phyloP scores from a whole-genome alignment of 371 early-diverging fungal genomes.

The Blyttiomyces sp. region DNA sequence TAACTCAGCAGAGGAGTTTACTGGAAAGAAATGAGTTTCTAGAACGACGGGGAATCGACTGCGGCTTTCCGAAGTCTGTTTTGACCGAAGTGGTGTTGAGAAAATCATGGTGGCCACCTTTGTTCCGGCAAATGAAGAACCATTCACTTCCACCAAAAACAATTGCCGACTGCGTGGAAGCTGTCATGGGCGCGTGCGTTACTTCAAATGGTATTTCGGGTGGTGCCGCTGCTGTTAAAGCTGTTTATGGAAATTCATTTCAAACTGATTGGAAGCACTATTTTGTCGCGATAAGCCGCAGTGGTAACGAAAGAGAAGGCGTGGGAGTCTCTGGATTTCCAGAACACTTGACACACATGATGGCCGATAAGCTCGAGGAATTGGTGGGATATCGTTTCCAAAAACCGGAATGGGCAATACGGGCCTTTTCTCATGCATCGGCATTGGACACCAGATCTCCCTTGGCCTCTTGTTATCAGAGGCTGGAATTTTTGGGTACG shows the following conservation, averaged over 20 bases:
- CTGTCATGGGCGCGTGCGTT: constrained; percentile 79
- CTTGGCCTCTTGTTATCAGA: constrained; percentile 71
- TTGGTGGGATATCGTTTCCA: constrained; percentile 77
- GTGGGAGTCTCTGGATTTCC: no score
- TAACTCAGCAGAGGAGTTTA: constrained; percentile 19
- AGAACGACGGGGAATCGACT: constrained; percentile 48
- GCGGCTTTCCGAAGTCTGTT: constrained; percentile 51
- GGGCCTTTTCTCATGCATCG: constrained; percentile 87
- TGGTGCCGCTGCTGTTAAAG: constrained; percentile 54
- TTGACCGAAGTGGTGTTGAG: constrained; percentile 22
- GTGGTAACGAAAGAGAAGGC: no score
- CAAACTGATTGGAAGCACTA: no score
- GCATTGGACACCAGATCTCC: constrained; percentile 47
- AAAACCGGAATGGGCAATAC: constrained; percentile 57
- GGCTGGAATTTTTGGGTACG: constrained; percentile 87
- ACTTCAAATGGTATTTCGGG: constrained; percentile 57
- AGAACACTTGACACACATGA: no score
- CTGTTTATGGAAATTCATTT: no score
- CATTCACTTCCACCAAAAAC: constrained; percentile 66
- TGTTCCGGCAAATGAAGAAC: background rate
- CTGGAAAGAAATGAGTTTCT: constrained; percentile 55
- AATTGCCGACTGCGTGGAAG: constrained; percentile 88
- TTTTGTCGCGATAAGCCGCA: no score
- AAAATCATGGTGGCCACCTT: constrained; percentile 29
- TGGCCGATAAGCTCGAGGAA: no score